These are phyloP conservation scores for Pulveroboletus sp. DNA, from an alignment of 768 basidiomycete species.

Conservation along the genomic window DNA sequence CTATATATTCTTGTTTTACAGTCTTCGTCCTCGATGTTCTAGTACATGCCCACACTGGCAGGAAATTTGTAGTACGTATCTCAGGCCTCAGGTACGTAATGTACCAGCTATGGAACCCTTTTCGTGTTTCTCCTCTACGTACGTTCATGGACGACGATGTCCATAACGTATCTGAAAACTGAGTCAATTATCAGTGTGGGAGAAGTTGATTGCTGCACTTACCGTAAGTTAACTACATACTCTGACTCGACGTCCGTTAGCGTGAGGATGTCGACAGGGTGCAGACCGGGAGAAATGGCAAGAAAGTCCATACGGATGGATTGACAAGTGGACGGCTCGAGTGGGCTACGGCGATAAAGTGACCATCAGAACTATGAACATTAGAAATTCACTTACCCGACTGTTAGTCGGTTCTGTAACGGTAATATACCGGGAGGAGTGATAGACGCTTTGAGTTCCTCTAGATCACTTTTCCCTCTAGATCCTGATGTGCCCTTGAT, in stretches of 20 bases:
- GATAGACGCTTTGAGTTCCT: constrained; percentile 30
- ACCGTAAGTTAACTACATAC: constrained; percentile 72
- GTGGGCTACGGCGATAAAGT: constrained; percentile 47
- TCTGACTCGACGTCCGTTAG: constrained; percentile 74
- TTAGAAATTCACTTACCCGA: constrained; percentile 56
- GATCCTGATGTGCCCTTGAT: constrained; percentile 17
- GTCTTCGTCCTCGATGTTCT: constrained; percentile 7
- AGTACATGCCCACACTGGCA: background rate
- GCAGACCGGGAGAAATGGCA: constrained; percentile 75
- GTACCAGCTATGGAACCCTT: constrained; percentile 11
- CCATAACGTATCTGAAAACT: constrained; percentile 63
- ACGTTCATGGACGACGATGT: constrained; percentile 66
- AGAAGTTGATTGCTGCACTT: constrained; percentile 9
- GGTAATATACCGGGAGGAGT: constrained; percentile 62
- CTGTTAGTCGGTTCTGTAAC: constrained; percentile 70
- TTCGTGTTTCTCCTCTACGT: constrained; percentile 3
- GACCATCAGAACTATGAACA: background rate
- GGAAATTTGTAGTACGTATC: constrained; percentile 1
- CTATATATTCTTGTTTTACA: constrained; percentile 22
- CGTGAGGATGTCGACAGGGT: constrained; percentile 66
- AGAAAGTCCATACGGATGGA: constrained; percentile 84
- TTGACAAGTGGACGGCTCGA: constrained; percentile 78
- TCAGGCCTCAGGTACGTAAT: constrained; percentile 11
- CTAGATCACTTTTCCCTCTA: constrained; percentile 16
- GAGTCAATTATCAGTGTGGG: constrained; percentile 3